Percentiles rank a stretch among this genome's conserved stretches.
phyloP scores from a whole-genome alignment of 306 rosid species.

The cucumber (Cucumis sativus) region Cucumber_9930_V3 NC_026661.2:3408501-3409000 shows the following conservation, averaged over 20 bases:
- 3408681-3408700: background rate
- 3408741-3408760: background rate
- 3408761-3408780: background rate
- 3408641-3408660: background rate
- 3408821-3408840: background rate
- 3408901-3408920: background rate
- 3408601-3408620: background rate
- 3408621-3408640: background rate
- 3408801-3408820: background rate
- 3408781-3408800: background rate
- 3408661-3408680: background rate
- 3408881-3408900: background rate
- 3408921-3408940: constrained; percentile 17
- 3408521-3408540: background rate
- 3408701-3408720: background rate
- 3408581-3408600: background rate
- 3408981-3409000: constrained; percentile 48
- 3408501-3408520: background rate
- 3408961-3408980: constrained; percentile 34
- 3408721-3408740: background rate
- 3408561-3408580: background rate
- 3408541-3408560: background rate
- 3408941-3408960: constrained; percentile 28
- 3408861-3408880: background rate
- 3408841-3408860: background rate